Percentiles rank a stretch among this genome's conserved stretches.
Conservation (phyloP, 1,284 basidiomycete species). For the Malassezia japonica region DNA sequence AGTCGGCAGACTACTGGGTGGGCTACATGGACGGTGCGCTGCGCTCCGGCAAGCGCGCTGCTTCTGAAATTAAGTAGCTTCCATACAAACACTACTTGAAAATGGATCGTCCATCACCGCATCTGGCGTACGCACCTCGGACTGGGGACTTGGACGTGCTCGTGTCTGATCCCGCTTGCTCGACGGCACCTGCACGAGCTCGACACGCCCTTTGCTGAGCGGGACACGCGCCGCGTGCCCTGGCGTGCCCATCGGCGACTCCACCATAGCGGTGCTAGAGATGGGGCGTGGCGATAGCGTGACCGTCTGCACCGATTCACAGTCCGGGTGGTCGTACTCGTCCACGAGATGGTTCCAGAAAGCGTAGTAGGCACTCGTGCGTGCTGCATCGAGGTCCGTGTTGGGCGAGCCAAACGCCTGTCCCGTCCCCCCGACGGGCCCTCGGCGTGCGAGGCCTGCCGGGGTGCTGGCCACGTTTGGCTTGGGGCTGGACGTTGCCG, state of each 20-base stretch:
- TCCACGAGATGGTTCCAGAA: not conserved
- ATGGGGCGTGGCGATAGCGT: too few species aligned
- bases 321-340: not conserved
- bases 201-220: not conserved
- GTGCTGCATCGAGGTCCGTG: too few species aligned
- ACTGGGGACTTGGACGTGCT: too few species aligned
- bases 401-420: too few species aligned
- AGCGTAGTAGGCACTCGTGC: too few species aligned
- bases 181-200: not conserved
- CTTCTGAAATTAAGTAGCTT: constrained; percentile 4
- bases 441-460: too few species aligned
- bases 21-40: constrained; percentile 16
- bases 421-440: too few species aligned
- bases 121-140: not conserved
- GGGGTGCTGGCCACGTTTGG: too few species aligned
- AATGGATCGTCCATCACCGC: not conserved
- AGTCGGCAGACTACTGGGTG: constrained; percentile 8
- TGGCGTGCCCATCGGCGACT: too few species aligned
- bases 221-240: not conserved
- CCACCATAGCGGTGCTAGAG: too few species aligned
- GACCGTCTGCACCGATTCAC: not conserved
- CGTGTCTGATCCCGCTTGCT: too few species aligned
- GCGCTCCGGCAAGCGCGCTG: constrained; percentile 5
- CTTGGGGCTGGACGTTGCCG: too few species aligned
- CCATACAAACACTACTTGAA: not conserved